phyloP scores from a whole-genome alignment of 768 basidiomycete genomes.

The Leccinum truebloodii region DNA sequence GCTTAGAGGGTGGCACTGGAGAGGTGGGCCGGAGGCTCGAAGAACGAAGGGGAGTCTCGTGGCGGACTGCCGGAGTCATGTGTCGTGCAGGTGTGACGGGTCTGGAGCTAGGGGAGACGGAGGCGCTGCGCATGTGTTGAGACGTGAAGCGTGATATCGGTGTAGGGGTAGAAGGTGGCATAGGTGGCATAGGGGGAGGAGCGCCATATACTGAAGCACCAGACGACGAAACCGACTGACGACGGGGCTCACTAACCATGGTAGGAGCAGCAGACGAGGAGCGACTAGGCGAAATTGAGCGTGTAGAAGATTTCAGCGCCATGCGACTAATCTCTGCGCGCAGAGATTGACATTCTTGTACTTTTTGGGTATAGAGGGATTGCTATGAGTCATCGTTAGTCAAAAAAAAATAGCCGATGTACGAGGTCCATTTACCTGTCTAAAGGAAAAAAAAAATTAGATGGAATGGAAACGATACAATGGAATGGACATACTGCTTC shows the following conservation, averaged over 20 bases:
- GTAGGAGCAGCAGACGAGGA: conserved; percentile 29
- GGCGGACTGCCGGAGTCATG: conserved; percentile 28
- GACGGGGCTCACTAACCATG: conserved; percentile 21
- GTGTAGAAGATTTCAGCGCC: conserved; percentile 35
- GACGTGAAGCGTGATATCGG: conserved; percentile 54
- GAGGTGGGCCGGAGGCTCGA: conserved; percentile 32
- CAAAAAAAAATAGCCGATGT: conserved; percentile 4
- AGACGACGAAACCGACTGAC: conserved; percentile 35
- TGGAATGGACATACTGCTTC: conserved; percentile 56
- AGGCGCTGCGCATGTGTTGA: conserved; percentile 58
- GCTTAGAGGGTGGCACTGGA: conserved; percentile 39
- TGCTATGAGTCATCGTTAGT: conserved; percentile 43
- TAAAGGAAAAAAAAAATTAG: conserved; percentile 31
- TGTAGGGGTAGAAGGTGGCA: conserved; percentile 42
- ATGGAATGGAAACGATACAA: conserved; percentile 11
- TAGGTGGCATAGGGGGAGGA: conserved; percentile 35
- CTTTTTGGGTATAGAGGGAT: conserved; percentile 61
- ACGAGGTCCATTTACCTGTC: conserved; percentile 54
- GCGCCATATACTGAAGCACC: conserved; percentile 36
- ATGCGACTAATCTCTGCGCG: conserved; percentile 64
- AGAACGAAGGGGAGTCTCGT: conserved; percentile 34
- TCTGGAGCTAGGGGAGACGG: conserved; percentile 39
- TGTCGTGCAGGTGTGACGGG: conserved; percentile 35
- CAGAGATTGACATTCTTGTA: conserved; percentile 68
- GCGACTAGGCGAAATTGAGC: conserved; percentile 27